Base-by-base conservation (phyloP, 2,329 filamentous ascomycete species). In the Chrysoporthe austroafricana region DNA sequence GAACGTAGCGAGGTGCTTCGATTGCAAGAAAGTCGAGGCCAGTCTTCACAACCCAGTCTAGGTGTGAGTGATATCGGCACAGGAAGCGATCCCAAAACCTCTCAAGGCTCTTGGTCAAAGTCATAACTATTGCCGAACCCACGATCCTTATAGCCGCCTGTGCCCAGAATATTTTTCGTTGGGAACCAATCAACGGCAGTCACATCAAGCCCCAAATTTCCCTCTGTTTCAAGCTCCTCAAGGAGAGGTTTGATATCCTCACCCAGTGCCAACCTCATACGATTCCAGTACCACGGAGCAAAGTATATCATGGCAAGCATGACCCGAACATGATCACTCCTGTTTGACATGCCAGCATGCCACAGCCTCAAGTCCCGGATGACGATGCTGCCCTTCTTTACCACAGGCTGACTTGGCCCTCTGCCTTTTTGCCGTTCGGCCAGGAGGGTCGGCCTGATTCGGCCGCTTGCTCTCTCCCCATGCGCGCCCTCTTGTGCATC, bases 321-420 rank as follows among this genome's bases (percentile, higher is more conserved):
- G 21, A 88, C 81, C 36, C 86, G 76, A 18, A 84, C 80, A 7
- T 82, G 76, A 4, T 80, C 74, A 1, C 82, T 84, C 54, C 75
- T 72, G 71, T 90, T 90, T 1, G 86, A 86, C 83, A 88, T 88
- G 0, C 87, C 88, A 0, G 86, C 86, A 73, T 90, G 87, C 87
- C 88, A 90, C 5, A 89, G 80, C 34, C 87, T 78, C 64, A 90
- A 74, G 73, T 90, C 88, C 1, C 88, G 80, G 42, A 90, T 73
- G 46, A 89, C 79, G 32, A 90, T 73, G 50, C 84, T 84, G 0
- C 88, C 86, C 71, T 86, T 87, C 46, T 79, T 78, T 0, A 88
- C 80, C 2, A 76, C 66, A 0, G 86, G 85, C 72, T 88, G 86
- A 13, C 81, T 73, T 0, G 85, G 85, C 6, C 82, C 79, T 7